Evolutionary conservation across 1,139 yeast genomes (phyloP).

Genomic region (Blastobotrys illinoisensis): DNA sequence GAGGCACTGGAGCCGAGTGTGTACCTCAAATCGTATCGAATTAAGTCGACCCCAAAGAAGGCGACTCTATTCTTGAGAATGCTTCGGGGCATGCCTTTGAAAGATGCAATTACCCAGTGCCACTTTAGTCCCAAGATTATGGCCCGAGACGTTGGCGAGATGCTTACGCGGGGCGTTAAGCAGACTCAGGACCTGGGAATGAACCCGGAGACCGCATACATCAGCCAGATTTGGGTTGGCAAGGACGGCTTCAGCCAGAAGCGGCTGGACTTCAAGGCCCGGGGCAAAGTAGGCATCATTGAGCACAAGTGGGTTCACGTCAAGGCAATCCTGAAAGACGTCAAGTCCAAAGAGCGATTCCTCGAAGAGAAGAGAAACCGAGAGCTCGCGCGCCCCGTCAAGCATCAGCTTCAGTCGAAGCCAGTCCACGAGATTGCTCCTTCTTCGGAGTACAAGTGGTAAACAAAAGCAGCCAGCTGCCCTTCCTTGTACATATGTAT

Average conservation of each 20-base stretch:
- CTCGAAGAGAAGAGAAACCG: constrained; percentile 7
- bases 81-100: constrained; percentile 62
- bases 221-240: constrained; percentile 87
- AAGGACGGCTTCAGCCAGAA: constrained; percentile 73
- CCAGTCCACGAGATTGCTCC: constrained; percentile 25
- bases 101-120: constrained; percentile 84
- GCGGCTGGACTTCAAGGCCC: constrained; percentile 79
- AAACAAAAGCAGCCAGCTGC: constrained; percentile 3
- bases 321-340: constrained; percentile 65
- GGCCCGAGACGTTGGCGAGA: constrained; percentile 71
- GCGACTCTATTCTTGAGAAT: constrained; percentile 77
- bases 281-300: constrained; percentile 83
- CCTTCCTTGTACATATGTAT: background rate
- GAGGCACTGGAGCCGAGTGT: constrained; percentile 78
- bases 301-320: constrained; percentile 76
- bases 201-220: constrained; percentile 57
- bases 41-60: constrained; percentile 83
- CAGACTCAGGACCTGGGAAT: constrained; percentile 61
- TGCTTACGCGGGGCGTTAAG: constrained; percentile 65
- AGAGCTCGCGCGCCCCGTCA: constrained; percentile 19
- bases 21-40: constrained; percentile 67
- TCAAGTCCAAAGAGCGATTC: constrained; percentile 19
- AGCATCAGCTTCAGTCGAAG: constrained; percentile 24
- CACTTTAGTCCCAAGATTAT: constrained; percentile 81
- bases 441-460: constrained; percentile 33